Evolutionary conservation across 768 basidiomycete genomes (phyloP).

Genomic region (Xanthoconium stramineum): DNA sequence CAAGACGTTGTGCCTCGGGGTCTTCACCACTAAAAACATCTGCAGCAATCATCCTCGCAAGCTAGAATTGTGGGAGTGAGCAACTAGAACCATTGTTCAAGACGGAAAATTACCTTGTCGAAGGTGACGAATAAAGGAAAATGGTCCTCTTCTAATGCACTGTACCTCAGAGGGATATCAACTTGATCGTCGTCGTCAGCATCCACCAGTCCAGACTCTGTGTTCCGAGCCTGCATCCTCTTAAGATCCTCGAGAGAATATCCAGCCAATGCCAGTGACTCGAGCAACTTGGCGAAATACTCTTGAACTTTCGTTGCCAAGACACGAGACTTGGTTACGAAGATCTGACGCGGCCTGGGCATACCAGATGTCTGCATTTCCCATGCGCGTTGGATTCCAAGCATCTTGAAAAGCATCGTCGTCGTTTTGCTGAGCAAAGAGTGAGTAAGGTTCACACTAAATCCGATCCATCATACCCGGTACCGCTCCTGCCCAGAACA

Average conservation of each 20-base stretch:
- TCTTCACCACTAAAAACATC: too few species aligned
- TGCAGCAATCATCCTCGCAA: too few species aligned
- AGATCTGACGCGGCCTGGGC: conserved; percentile 60
- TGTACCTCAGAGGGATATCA: too few species aligned
- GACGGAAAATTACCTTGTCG: too few species aligned
- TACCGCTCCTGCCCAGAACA: conserved; percentile 69
- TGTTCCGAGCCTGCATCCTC: conserved; percentile 12
- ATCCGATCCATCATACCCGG: conserved; percentile 45
- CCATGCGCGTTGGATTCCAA: conserved; percentile 58
- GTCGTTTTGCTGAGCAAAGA: conserved; percentile 60
- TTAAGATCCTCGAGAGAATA: conserved; percentile 39
- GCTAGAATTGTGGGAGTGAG: too few species aligned
- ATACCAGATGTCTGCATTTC: conserved; percentile 29
- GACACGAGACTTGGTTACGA: conserved; percentile 68
- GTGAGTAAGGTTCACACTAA: neutral
- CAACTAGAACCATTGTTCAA: too few species aligned
- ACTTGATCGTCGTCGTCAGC: too few species aligned
- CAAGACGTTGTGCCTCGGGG: too few species aligned
- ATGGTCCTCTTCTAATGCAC: too few species aligned
- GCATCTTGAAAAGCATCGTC: conserved; percentile 74
- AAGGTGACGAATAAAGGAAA: too few species aligned
- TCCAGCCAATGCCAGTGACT: conserved; percentile 39
- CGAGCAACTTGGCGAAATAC: conserved; percentile 53
- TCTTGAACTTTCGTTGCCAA: conserved; percentile 68
- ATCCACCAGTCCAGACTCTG: too few species aligned